phyloP scores from a whole-genome alignment of 148 eudicot genomes.

The Fagopyrum esculentum region DNA sequence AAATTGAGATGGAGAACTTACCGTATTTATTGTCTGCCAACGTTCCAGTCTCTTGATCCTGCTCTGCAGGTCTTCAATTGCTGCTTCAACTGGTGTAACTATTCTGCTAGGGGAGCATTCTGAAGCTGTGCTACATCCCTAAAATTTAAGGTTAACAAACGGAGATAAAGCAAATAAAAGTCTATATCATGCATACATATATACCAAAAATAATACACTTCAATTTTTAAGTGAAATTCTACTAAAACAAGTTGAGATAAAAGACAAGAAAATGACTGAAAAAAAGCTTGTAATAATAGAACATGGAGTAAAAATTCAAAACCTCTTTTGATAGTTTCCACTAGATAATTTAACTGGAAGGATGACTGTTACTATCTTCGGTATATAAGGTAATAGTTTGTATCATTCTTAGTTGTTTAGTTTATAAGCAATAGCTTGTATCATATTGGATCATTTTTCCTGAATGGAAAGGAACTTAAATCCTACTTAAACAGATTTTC shows the following conservation, averaged over 20 bases:
- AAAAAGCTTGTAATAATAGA: too few relatives aligned
- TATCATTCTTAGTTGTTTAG: too few relatives aligned
- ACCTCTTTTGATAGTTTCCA: neutral
- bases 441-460: neutral
- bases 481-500: neutral
- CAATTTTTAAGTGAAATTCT: too few relatives aligned
- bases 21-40: slow-evolving; percentile 91
- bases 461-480: neutral
- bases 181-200: too few relatives aligned
- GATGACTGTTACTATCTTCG: too few relatives aligned
- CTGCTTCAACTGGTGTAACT: slow-evolving; percentile 54
- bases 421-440: too few relatives aligned
- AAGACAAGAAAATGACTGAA: too few relatives aligned
- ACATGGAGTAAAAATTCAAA: neutral
- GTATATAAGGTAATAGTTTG: too few relatives aligned
- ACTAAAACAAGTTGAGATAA: too few relatives aligned
- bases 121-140: slow-evolving; percentile 80
- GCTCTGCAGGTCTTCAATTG: slow-evolving; percentile 87
- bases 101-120: slow-evolving; percentile 84
- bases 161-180: neutral
- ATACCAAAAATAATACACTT: neutral
- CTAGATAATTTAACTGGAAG: too few relatives aligned
- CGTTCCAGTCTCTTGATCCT: slow-evolving; percentile 87
- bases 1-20: slow-evolving; percentile 15
- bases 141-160: slow-evolving; percentile 3